Evolutionary conservation across 495 filamentous ascomycete species (phyloP).

Genomic region (Podospora conica): DNA sequence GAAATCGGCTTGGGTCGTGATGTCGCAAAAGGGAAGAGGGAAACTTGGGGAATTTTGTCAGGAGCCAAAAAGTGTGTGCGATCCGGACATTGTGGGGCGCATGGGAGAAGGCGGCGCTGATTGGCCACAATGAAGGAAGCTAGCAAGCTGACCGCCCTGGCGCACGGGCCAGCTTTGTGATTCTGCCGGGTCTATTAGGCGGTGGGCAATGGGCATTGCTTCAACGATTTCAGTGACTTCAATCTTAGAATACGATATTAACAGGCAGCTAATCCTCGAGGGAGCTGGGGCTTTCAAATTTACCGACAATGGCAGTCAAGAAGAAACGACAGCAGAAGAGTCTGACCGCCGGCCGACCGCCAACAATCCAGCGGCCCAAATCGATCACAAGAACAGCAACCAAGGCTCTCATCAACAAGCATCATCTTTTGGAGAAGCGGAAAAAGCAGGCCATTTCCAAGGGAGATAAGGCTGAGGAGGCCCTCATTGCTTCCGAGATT

Average conservation of each 20-base stretch:
- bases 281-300: neutral
- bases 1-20: constrained; percentile 24
- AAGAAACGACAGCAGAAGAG: constrained; percentile 40
- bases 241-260: neutral
- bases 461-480: constrained; percentile 53
- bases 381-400: constrained; percentile 73
- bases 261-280: neutral
- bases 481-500: constrained; percentile 50
- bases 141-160: neutral
- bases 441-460: constrained; percentile 58
- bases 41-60: constrained; percentile 12
- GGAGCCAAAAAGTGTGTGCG: constrained; percentile 20
- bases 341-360: constrained; percentile 67
- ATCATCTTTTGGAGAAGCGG: constrained; percentile 79
- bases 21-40: constrained; percentile 16
- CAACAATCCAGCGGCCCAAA: constrained; percentile 42
- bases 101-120: neutral
- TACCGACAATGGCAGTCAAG: constrained; percentile 16
- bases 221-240: neutral
- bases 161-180: neutral
- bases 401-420: constrained; percentile 71
- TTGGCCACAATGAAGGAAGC: neutral
- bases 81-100: constrained; percentile 7
- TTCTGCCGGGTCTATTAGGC: constrained; percentile 9
- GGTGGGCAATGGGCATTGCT: neutral